These are phyloP conservation scores for Trichoderma arundinaceum DNA, from an alignment of 2,329 filamentous ascomycete species.

Conservation along the genomic window DNA sequence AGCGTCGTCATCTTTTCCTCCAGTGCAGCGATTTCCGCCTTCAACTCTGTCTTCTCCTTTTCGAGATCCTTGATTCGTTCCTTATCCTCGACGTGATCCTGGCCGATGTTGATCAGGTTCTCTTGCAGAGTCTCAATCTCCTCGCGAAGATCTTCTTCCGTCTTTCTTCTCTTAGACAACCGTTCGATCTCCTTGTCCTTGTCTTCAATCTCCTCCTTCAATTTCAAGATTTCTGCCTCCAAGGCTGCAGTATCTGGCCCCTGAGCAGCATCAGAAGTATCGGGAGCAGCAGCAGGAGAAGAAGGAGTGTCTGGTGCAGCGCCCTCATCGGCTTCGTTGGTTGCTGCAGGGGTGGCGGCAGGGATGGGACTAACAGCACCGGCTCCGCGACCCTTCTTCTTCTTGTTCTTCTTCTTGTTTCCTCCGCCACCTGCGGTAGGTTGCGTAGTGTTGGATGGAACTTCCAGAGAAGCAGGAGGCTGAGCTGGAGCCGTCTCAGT, in stretches of 20 bases:
- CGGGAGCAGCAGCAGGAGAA: slow-evolving; percentile 29
- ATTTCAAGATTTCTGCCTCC: slow-evolving; percentile 55
- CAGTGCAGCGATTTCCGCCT: slow-evolving; percentile 66
- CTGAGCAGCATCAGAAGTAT: slow-evolving; percentile 38
- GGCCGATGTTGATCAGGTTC: slow-evolving; percentile 76
- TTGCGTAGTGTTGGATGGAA: slow-evolving; percentile 31
- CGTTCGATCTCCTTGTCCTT: slow-evolving; percentile 77
- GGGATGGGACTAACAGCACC: slow-evolving; percentile 42
- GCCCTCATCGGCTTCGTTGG: slow-evolving; percentile 33
- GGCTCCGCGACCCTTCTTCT: slow-evolving; percentile 79
- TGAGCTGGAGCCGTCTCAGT: slow-evolving; percentile 37
- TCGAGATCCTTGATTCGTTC: slow-evolving; percentile 74
- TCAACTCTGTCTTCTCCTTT: slow-evolving; percentile 69
- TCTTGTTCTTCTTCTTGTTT: slow-evolving; percentile 74
- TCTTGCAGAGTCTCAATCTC: slow-evolving; percentile 86
- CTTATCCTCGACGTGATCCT: slow-evolving; percentile 84
- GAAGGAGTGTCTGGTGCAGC: slow-evolving; percentile 26
- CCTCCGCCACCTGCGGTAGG: slow-evolving; percentile 31
- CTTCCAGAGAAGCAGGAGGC: slow-evolving; percentile 33
- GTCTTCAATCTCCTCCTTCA: slow-evolving; percentile 60
- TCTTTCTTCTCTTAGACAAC: slow-evolving; percentile 71
- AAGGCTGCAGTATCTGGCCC: slow-evolving; percentile 47
- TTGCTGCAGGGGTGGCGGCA: neutral
- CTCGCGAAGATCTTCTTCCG: slow-evolving; percentile 79
- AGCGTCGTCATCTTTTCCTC: slow-evolving; percentile 69